Percentiles rank a stretch among this genome's conserved stretches.
phyloP scores from a whole-genome alignment of 129 eudicot species.

The Gnaphalium uliginosum region DNA sequence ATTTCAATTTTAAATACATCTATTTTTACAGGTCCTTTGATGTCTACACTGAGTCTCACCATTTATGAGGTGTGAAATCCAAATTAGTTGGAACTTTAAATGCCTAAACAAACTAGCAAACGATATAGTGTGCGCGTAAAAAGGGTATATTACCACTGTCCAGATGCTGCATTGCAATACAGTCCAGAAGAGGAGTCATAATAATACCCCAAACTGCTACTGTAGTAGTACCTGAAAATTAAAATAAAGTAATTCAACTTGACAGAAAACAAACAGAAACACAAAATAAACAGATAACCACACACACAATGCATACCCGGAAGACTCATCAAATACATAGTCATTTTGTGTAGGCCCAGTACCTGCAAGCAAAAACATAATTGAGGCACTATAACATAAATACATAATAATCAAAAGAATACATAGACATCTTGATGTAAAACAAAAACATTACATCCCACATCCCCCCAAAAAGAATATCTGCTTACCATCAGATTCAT shows the following conservation, averaged over 20 bases:
- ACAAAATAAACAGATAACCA: not conserved
- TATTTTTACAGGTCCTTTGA: not conserved
- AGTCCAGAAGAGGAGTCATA: slow-evolving; percentile 81
- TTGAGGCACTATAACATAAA: not conserved
- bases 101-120: slow-evolving; percentile 2
- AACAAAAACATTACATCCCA: not conserved
- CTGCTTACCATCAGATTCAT: slow-evolving; percentile 15
- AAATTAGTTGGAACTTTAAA: not conserved
- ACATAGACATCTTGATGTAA: not conserved
- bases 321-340: slow-evolving; percentile 74
- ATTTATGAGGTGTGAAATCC: not conserved
- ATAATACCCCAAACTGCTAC: slow-evolving; percentile 85
- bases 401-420: not conserved
- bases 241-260: not conserved
- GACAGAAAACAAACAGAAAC: slow-evolving; percentile 14
- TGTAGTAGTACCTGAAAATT: slow-evolving; percentile 82
- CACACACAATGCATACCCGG: slow-evolving; percentile 57
- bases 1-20: not conserved
- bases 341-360: slow-evolving; percentile 57
- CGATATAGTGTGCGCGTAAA: not conserved
- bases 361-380: slow-evolving; percentile 40
- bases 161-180: slow-evolving; percentile 77
- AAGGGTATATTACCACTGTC: slow-evolving; percentile 64
- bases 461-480: not conserved
- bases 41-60: slow-evolving; percentile 15